Percentiles rank a stretch among this genome's conserved stretches.
Conservation (phyloP, 1,284 basidiomycete species). For the Fistulinella cinereoalba region DNA sequence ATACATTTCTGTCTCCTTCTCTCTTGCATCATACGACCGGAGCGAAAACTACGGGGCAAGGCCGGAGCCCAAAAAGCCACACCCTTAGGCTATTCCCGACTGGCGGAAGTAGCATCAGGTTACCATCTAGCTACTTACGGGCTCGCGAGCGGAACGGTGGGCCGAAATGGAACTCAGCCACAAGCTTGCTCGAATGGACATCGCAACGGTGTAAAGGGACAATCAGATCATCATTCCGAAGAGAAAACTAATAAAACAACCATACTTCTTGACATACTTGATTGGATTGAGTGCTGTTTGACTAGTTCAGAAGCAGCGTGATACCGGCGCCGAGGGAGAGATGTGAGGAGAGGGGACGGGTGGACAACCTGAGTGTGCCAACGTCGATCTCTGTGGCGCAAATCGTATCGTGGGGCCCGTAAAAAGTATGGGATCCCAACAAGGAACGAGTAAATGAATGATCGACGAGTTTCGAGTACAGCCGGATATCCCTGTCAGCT, state of each 20-base stretch:
- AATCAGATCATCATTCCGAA: slow-evolving; percentile 17
- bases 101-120: slow-evolving; percentile 13
- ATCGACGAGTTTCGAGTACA: slow-evolving; percentile 24
- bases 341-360: neutral
- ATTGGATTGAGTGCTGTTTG: slow-evolving; percentile 19
- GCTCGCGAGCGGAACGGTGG: slow-evolving; percentile 1
- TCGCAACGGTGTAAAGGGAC: slow-evolving; percentile 13
- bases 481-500: slow-evolving; percentile 12
- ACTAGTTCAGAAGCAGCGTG: slow-evolving; percentile 25
- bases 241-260: slow-evolving; percentile 17
- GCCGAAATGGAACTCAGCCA: slow-evolving; percentile 11
- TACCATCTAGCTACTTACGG: slow-evolving; percentile 20
- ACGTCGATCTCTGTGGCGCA: slow-evolving; percentile 18
- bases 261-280: slow-evolving; percentile 25
- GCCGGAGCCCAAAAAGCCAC: slow-evolving; percentile 12
- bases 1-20: slow-evolving; percentile 29
- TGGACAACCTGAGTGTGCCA: slow-evolving; percentile 1
- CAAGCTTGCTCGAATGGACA: slow-evolving; percentile 3
- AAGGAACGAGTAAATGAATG: slow-evolving; percentile 15
- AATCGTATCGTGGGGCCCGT: slow-evolving; percentile 10
- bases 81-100: slow-evolving; percentile 11
- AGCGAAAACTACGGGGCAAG: slow-evolving; percentile 28
- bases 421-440: slow-evolving; percentile 5
- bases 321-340: neutral
- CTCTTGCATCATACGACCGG: slow-evolving; percentile 23